Evolutionary conservation across 164 flowering plant species (phyloP).

Genomic region (Piper longum): DNA sequence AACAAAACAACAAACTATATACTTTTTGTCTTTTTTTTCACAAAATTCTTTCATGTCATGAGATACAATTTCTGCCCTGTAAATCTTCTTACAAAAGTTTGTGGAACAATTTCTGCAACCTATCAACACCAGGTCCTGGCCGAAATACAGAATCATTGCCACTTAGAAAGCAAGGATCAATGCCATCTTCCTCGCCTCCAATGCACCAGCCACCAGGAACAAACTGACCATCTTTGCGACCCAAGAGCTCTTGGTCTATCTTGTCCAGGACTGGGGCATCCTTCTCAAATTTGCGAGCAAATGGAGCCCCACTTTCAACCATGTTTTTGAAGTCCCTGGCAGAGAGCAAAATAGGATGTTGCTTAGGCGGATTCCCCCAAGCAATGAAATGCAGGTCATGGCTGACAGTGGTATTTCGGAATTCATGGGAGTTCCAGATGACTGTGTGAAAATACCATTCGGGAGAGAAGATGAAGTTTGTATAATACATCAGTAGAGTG

Average conservation of each 20-base stretch:
- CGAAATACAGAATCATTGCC: conserved; percentile 59
- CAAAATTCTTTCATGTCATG: neutral
- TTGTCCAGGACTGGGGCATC: conserved; percentile 77
- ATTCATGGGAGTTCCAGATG: conserved; percentile 67
- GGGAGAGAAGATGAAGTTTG: conserved; percentile 87
- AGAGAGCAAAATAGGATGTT: conserved; percentile 63
- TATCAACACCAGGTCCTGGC: conserved; percentile 68
- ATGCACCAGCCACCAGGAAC: conserved; percentile 82
- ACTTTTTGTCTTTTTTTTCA: conserved; percentile 3
- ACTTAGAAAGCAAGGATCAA: conserved; percentile 58
- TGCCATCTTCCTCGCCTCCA: conserved; percentile 42
- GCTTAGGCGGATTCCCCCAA: conserved; percentile 98
- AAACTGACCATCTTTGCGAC: conserved; percentile 39
- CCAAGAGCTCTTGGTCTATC: conserved; percentile 72
- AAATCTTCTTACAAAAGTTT: conserved; percentile 37
- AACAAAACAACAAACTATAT: neutral
- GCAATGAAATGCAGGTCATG: conserved; percentile 98
- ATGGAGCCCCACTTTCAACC: conserved; percentile 83
- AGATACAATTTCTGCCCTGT: conserved; percentile 37
- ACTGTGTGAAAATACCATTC: conserved; percentile 97
- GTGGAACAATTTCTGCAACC: conserved; percentile 40
- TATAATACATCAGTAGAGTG: conserved; percentile 80
- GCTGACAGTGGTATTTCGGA: conserved; percentile 46
- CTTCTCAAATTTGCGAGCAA: conserved; percentile 79
- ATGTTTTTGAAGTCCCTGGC: conserved; percentile 60